Percentiles rank a stretch among this genome's conserved stretches.
phyloP scores from a whole-genome alignment of 345 rosid genomes.

The Iberis pinnata region DNA sequence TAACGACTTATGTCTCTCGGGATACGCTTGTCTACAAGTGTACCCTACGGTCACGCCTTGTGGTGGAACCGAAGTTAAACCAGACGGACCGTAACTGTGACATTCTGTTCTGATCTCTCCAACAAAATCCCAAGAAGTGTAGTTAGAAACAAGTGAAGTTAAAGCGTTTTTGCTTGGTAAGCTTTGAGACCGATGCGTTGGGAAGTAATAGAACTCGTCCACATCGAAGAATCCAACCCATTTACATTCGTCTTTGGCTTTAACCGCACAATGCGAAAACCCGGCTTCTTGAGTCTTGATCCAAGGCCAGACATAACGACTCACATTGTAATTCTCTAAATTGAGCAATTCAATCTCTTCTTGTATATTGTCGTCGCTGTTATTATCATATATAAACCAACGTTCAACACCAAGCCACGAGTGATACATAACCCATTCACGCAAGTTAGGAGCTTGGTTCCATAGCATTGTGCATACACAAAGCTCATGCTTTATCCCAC shows the following conservation, averaged over 20 bases:
- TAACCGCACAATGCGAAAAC: slow-evolving; percentile 80
- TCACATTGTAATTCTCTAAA: slow-evolving; percentile 51
- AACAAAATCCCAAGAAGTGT: slow-evolving; percentile 42
- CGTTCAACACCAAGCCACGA: slow-evolving; percentile 87
- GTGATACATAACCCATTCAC: slow-evolving; percentile 88
- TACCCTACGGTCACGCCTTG: slow-evolving; percentile 82
- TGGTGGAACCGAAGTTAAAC: slow-evolving; percentile 55
- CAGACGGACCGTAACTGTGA: slow-evolving; percentile 92
- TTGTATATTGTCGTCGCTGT: slow-evolving; percentile 65
- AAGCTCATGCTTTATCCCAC: slow-evolving; percentile 46
- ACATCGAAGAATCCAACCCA: slow-evolving; percentile 98
- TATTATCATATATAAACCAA: slow-evolving; percentile 96
- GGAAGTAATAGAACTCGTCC: slow-evolving; percentile 89
- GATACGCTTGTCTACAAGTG: slow-evolving; percentile 75
- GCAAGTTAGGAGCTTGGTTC: slow-evolving; percentile 77
- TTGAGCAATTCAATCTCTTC: slow-evolving; percentile 56
- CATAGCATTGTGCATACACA: slow-evolving; percentile 92
- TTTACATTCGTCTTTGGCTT: slow-evolving; percentile 67
- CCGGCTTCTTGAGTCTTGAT: slow-evolving; percentile 97
- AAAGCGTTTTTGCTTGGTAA: slow-evolving; percentile 51
- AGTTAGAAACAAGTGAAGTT: slow-evolving; percentile 52
- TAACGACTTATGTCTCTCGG: slow-evolving; percentile 89
- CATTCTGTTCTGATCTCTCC: slow-evolving; percentile 84
- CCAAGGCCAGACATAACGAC: slow-evolving; percentile 92
- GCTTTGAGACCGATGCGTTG: slow-evolving; percentile 33